phyloP scores from a whole-genome alignment of 129 eudicot species.

The Cynara cardunculus region DNA sequence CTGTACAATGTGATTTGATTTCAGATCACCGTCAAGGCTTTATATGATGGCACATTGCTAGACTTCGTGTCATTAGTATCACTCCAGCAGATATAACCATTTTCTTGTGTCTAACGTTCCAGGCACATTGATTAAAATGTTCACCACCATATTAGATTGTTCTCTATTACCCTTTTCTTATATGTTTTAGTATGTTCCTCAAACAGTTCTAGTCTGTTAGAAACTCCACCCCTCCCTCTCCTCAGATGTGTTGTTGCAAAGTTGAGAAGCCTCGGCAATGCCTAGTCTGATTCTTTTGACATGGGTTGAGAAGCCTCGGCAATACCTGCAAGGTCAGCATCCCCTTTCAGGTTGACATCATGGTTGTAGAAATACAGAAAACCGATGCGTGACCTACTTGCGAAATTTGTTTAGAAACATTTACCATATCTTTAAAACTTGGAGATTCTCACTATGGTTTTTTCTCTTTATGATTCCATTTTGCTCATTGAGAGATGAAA shows the following conservation, averaged over 20 bases:
- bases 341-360: neutral
- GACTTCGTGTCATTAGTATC: neutral
- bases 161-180: neutral
- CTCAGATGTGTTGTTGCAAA: neutral
- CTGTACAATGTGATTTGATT: neutral
- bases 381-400: no score
- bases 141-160: neutral
- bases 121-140: neutral
- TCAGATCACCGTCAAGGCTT: neutral
- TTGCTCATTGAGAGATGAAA: neutral
- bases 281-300: no score
- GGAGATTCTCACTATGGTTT: neutral
- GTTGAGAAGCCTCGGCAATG: neutral
- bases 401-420: no score
- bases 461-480: neutral
- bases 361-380: neutral
- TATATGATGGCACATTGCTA: neutral
- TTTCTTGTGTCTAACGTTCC: neutral
- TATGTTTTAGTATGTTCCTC: neutral
- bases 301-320: neutral
- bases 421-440: neutral
- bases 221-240: neutral
- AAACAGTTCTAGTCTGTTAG: neutral
- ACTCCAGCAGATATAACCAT: neutral
- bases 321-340: no score